Conservation (phyloP, 1,284 basidiomycete genomes). For the Marasmius tenuissimus region DNA sequence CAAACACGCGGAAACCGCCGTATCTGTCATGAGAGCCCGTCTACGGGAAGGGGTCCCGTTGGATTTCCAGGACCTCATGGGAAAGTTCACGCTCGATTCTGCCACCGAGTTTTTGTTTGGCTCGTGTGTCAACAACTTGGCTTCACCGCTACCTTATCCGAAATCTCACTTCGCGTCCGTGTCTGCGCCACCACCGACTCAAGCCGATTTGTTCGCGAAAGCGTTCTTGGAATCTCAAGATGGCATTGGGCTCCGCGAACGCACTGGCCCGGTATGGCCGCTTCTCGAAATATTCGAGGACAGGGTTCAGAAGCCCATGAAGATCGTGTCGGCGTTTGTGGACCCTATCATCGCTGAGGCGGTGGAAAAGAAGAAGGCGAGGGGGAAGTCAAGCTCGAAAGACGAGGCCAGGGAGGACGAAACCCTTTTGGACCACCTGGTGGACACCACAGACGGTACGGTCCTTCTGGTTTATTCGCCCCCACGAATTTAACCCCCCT, state of each 20-base stretch:
- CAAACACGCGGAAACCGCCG: constrained; percentile 40
- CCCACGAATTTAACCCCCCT: constrained; percentile 23
- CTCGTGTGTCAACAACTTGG: constrained; percentile 35
- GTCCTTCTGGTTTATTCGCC: background rate
- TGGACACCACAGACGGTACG: constrained; percentile 29
- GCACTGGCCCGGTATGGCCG: constrained; percentile 38
- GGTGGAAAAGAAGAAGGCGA: constrained; percentile 20
- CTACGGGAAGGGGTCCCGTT: constrained; percentile 27
- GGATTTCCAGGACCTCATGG: constrained; percentile 49
- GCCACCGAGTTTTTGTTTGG: constrained; percentile 50
- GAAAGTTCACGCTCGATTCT: constrained; percentile 46
- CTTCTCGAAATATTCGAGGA: constrained; percentile 37
- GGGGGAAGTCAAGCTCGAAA: constrained; percentile 6
- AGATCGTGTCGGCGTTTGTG: constrained; percentile 36
- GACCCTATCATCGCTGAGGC: constrained; percentile 37
- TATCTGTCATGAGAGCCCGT: constrained; percentile 20
- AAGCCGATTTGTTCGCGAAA: constrained; percentile 30
- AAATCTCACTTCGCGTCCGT: constrained; percentile 20
- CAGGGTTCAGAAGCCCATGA: constrained; percentile 33
- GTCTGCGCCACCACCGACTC: constrained; percentile 1
- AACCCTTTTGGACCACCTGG: constrained; percentile 31
- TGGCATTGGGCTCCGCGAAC: constrained; percentile 26
- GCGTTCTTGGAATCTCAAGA: constrained; percentile 28
- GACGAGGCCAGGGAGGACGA: constrained; percentile 19
- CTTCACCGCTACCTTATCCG: constrained; percentile 36